phyloP scores from a whole-genome alignment of 352 stramenopile genomes.

The Globisporangium radiosum region DNA sequence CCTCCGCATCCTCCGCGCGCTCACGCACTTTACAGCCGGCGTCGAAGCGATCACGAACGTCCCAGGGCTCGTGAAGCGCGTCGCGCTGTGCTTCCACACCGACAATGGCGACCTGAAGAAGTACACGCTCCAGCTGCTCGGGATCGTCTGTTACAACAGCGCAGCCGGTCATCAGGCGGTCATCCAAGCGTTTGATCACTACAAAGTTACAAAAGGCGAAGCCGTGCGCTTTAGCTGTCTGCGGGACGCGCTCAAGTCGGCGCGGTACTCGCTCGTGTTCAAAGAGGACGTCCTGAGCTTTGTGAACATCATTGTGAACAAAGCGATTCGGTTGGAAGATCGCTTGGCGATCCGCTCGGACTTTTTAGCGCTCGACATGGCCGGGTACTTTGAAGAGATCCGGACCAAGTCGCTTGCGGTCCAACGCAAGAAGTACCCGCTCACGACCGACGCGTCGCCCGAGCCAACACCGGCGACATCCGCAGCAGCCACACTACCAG shows the following conservation, averaged over 20 bases:
- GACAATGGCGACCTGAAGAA: constrained; percentile 80
- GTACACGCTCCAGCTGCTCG: constrained; percentile 72
- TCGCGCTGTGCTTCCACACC: constrained; percentile 81
- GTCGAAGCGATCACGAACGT: constrained; percentile 81
- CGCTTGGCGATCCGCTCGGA: constrained; percentile 75
- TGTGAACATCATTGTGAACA: constrained; percentile 88
- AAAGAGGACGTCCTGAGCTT: constrained; percentile 87
- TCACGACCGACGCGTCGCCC: constrained; percentile 26
- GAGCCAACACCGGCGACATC: constrained; percentile 2
- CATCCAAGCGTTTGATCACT: constrained; percentile 78
- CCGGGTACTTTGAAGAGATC: constrained; percentile 84
- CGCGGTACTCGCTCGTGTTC: constrained; percentile 80
- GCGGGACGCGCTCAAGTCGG: constrained; percentile 75
- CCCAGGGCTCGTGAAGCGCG: constrained; percentile 69
- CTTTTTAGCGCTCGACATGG: constrained; percentile 83
- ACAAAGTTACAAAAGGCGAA: constrained; percentile 81
- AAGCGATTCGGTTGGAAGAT: constrained; percentile 77
- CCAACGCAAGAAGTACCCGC: constrained; percentile 59
- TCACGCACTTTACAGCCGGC: constrained; percentile 74
- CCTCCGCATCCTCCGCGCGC: constrained; percentile 61
- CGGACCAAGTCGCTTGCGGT: constrained; percentile 74
- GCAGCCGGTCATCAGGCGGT: constrained; percentile 69
- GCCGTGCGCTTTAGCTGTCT: constrained; percentile 75
- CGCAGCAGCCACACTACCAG: constrained; percentile 2
- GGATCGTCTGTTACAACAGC: constrained; percentile 87